These are phyloP conservation scores for Austroboletus novae-zelandiae DNA, from an alignment of 1,284 basidiomycete genomes.

Conservation along the genomic window DNA sequence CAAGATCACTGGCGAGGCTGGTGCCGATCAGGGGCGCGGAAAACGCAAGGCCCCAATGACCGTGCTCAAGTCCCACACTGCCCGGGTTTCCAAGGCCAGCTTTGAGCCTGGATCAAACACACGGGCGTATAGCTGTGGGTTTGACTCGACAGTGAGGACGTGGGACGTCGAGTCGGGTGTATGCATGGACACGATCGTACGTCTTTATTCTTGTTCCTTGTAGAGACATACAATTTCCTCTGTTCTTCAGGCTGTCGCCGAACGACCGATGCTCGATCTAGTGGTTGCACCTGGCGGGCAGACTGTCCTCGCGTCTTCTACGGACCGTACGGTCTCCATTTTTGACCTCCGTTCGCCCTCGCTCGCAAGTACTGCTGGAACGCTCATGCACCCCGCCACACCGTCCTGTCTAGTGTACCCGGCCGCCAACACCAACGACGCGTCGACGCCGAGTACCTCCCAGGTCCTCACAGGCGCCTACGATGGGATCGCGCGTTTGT, in stretches of 20 bases:
- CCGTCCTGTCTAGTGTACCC: slow-evolving; percentile 69
- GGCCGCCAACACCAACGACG: neutral
- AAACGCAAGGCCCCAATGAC: slow-evolving; percentile 61
- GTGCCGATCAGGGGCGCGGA: slow-evolving; percentile 23
- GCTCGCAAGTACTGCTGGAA: slow-evolving; percentile 45
- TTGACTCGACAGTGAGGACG: slow-evolving; percentile 70
- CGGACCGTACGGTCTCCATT: slow-evolving; percentile 65
- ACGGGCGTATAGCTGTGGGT: slow-evolving; percentile 66
- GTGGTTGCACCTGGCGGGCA: slow-evolving; percentile 41
- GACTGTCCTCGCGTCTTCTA: slow-evolving; percentile 57
- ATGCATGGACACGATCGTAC: slow-evolving; percentile 58
- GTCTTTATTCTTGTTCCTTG: neutral
- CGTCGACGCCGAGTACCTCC: neutral
- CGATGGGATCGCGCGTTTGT: slow-evolving; percentile 79
- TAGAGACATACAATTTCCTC: neutral
- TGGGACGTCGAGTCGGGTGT: slow-evolving; percentile 74
- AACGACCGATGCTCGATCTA: slow-evolving; percentile 70
- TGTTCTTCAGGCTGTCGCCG: slow-evolving; percentile 52
- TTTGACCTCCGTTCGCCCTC: slow-evolving; percentile 59
- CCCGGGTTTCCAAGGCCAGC: slow-evolving; percentile 63
- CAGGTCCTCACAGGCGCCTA: slow-evolving; percentile 82
- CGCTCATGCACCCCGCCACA: slow-evolving; percentile 67
- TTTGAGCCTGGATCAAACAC: slow-evolving; percentile 39
- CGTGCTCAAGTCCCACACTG: slow-evolving; percentile 75
- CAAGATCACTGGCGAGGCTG: slow-evolving; percentile 36